phyloP scores from a whole-genome alignment of 2,329 filamentous ascomycete species.

The Fusarium neocosmosporiellum region DNA sequence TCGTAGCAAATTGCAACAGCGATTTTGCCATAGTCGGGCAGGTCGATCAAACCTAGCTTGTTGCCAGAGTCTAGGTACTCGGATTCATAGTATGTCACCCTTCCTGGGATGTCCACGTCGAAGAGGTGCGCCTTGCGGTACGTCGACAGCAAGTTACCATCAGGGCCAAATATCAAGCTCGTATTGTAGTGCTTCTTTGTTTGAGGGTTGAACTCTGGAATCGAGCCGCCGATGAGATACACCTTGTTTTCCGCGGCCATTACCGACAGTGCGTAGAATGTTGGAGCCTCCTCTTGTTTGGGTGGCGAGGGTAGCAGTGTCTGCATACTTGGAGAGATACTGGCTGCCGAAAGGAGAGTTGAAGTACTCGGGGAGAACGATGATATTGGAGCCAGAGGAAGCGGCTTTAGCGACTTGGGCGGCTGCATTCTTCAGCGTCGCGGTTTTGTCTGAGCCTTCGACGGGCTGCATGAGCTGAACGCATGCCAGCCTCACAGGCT shows the following conservation, averaged over 20 bases:
- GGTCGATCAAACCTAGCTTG: constrained; percentile 82
- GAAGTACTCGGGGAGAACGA: constrained; percentile 97
- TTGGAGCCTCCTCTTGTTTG: constrained; percentile 74
- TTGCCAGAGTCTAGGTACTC: constrained; percentile 89
- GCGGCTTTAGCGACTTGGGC: constrained; percentile 85
- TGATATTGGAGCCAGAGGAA: constrained; percentile 77
- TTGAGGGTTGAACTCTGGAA: constrained; percentile 77
- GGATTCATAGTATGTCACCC: constrained; percentile 89
- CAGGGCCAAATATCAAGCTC: constrained; percentile 80
- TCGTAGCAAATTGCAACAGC: constrained; percentile 97
- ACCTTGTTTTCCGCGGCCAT: constrained; percentile 81
- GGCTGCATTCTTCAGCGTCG: constrained; percentile 83
- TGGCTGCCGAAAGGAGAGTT: constrained; percentile 93
- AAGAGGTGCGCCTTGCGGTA: constrained; percentile 96
- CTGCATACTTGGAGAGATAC: constrained; percentile 88
- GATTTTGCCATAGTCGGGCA: constrained; percentile 89
- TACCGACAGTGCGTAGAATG: constrained; percentile 82
- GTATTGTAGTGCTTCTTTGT: constrained; percentile 86
- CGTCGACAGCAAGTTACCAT: constrained; percentile 81
- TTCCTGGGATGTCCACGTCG: constrained; percentile 94
- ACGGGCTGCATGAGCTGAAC: constrained; percentile 86
- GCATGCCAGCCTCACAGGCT: constrained; percentile 80
- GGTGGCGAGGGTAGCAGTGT: constrained; percentile 80
- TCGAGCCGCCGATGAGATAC: constrained; percentile 89
- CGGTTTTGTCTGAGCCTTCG: constrained; percentile 81